Evolutionary conservation across 306 rosid species (phyloP).

Genomic region (Cucurbita pepo): DNA sequence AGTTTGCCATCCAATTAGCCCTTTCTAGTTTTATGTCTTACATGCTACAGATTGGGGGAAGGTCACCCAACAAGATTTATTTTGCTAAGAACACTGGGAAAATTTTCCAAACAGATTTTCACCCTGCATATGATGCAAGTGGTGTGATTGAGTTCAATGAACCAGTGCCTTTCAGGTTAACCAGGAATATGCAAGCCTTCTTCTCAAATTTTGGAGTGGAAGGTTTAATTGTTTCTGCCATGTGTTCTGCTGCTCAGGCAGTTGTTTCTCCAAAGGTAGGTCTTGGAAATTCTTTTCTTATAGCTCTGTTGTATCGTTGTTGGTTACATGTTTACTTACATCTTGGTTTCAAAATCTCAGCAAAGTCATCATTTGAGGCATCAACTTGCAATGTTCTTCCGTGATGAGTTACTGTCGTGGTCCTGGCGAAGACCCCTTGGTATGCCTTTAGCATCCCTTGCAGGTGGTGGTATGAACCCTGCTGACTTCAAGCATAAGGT

Average conservation of each 20-base stretch:
- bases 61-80: conserved; percentile 94
- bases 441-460: conserved; percentile 65
- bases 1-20: conserved; percentile 95
- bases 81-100: conserved; percentile 97
- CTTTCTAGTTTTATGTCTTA: conserved; percentile 88
- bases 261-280: conserved; percentile 84
- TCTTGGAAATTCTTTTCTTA: not conserved
- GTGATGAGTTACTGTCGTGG: conserved; percentile 95
- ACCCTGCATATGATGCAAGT: conserved; percentile 87
- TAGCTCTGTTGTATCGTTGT: not conserved
- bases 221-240: conserved; percentile 94
- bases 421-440: conserved; percentile 99
- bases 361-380: conserved; percentile 97
- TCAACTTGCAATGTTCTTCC: conserved; percentile 98
- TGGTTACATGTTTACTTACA: not conserved
- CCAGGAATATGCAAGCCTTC: conserved; percentile 94
- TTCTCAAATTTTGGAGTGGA: conserved; percentile 92
- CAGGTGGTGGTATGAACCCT: conserved; percentile 73
- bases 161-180: conserved; percentile 94
- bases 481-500: conserved; percentile 81
- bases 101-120: conserved; percentile 94
- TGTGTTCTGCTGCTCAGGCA: conserved; percentile 98
- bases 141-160: conserved; percentile 89
- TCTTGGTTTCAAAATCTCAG: conserved; percentile 36
- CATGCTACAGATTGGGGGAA: conserved; percentile 96